phyloP scores from a whole-genome alignment of 2,329 filamentous ascomycete genomes.

The Pestalotiopsis sp. region DNA sequence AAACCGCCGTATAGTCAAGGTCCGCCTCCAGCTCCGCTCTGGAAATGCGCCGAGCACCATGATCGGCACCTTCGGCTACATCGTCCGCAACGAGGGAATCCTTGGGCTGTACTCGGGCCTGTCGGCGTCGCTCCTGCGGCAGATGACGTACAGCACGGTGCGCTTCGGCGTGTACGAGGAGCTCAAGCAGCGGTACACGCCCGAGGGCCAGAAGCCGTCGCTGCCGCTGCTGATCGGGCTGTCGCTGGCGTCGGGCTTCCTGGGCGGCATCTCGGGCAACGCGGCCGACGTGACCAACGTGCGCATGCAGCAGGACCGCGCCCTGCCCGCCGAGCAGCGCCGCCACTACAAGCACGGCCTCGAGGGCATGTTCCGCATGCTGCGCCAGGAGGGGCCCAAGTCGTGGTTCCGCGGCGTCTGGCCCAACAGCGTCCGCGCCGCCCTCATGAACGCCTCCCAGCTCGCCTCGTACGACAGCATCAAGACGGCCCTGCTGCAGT shows the following conservation, averaged over 20 bases:
- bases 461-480: conserved; percentile 84
- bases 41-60: conserved; percentile 78
- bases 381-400: conserved; percentile 75
- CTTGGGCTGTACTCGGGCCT: conserved; percentile 87
- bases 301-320: conserved; percentile 93
- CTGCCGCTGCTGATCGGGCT: conserved; percentile 81
- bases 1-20: conserved; percentile 51
- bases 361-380: conserved; percentile 85
- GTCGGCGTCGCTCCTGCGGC: conserved; percentile 88
- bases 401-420: conserved; percentile 84
- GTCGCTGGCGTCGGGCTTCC: conserved; percentile 80
- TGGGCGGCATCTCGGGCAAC: conserved; percentile 90
- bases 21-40: conserved; percentile 83
- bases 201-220: conserved; percentile 55
- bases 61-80: conserved; percentile 82
- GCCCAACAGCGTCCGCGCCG: conserved; percentile 79
- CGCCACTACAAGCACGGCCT: conserved; percentile 90
- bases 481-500: conserved; percentile 69
- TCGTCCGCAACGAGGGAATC: conserved; percentile 76
- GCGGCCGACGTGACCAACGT: conserved; percentile 97
- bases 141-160: conserved; percentile 94
- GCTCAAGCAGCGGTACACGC: conserved; percentile 72
- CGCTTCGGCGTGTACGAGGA: conserved; percentile 97
- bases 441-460: conserved; percentile 87
- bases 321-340: conserved; percentile 71